Evolutionary conservation across 2,329 filamentous ascomycete genomes (phyloP).

Genomic region (Stagonosporopsis cucurbitacearum): DNA sequence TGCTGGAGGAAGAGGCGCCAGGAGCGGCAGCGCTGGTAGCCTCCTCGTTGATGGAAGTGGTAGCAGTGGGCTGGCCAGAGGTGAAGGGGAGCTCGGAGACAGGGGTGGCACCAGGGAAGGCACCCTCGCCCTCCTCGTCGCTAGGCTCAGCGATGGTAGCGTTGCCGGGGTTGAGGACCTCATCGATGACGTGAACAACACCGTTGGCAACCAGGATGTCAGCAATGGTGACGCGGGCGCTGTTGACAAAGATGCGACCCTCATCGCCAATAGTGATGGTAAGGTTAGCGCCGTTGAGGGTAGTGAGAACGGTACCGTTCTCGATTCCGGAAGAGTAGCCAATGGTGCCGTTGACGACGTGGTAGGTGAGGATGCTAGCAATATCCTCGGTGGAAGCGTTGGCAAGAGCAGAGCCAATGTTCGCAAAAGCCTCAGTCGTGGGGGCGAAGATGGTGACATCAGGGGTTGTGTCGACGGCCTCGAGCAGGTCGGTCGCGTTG

Average conservation of each 20-base stretch:
- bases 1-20: conserved; percentile 24
- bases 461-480: conserved; percentile 50
- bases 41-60: conserved; percentile 49
- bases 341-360: conserved; percentile 64
- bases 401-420: conserved; percentile 60
- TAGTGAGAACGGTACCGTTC: conserved; percentile 50
- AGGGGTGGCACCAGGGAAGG: conserved; percentile 60
- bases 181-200: conserved; percentile 61
- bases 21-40: conserved; percentile 32
- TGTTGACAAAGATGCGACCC: conserved; percentile 53
- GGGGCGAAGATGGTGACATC: conserved; percentile 71
- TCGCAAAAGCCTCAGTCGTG: conserved; percentile 64
- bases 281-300: conserved; percentile 48
- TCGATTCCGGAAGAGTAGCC: conserved; percentile 58
- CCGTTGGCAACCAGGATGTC: conserved; percentile 55
- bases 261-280: conserved; percentile 49
- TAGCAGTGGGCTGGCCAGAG: conserved; percentile 57
- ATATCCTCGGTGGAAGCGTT: conserved; percentile 59
- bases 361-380: conserved; percentile 65
- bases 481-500: conserved; percentile 47
- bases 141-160: conserved; percentile 53
- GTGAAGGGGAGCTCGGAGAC: conserved; percentile 62
- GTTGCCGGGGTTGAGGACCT: conserved; percentile 63
- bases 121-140: conserved; percentile 57
- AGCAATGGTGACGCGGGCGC: conserved; percentile 50